Percentiles rank a stretch among this genome's conserved stretches.
These are phyloP conservation scores for Lichtheimia hyalospora DNA, from an alignment of 371 early-diverging fungal genomes.

Conservation along the genomic window DNA sequence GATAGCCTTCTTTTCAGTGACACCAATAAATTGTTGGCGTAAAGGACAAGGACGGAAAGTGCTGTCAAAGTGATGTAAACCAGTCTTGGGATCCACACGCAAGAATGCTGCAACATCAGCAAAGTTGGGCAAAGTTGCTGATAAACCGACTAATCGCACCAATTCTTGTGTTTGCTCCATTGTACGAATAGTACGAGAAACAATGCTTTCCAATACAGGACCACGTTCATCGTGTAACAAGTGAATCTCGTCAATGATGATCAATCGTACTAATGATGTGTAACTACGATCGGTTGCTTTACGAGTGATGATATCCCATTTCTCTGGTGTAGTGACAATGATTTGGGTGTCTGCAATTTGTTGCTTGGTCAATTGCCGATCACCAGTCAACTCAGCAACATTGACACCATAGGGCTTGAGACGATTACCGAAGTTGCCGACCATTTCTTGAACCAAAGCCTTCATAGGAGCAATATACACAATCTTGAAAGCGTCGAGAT, in stretches of 20 bases:
- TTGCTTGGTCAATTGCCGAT: slow-evolving; percentile 92
- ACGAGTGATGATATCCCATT: slow-evolving; percentile 99
- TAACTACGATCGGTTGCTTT: slow-evolving; percentile 93
- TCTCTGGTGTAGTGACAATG: slow-evolving; percentile 99
- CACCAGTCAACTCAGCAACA: slow-evolving; percentile 98
- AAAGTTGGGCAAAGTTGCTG: slow-evolving; percentile 99
- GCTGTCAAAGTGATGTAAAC: slow-evolving; percentile 94
- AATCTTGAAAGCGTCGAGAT: slow-evolving; percentile 90
- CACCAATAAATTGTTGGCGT: slow-evolving; percentile 93
- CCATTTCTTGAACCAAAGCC: slow-evolving; percentile 99
- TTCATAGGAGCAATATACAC: slow-evolving; percentile 99
- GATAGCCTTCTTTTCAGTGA: slow-evolving; percentile 94
- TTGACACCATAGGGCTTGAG: slow-evolving; percentile 80
- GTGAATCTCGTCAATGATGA: slow-evolving; percentile 99
- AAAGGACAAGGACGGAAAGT: slow-evolving; percentile 94
- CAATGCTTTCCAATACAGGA: slow-evolving; percentile 96
- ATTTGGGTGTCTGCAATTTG: slow-evolving; percentile 96
- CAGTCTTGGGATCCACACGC: slow-evolving; percentile 79
- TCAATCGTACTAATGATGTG: slow-evolving; percentile 86
- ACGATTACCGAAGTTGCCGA: slow-evolving; percentile 83
- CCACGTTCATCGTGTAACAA: slow-evolving; percentile 99
- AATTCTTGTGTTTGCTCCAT: slow-evolving; percentile 90
- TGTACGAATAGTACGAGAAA: slow-evolving; percentile 89
- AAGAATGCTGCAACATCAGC: slow-evolving; percentile 96
- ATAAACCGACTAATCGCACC: slow-evolving; percentile 96